Conservation (phyloP, 139 green algal species). For the Chlamydomonas asymmetrica region DNA sequence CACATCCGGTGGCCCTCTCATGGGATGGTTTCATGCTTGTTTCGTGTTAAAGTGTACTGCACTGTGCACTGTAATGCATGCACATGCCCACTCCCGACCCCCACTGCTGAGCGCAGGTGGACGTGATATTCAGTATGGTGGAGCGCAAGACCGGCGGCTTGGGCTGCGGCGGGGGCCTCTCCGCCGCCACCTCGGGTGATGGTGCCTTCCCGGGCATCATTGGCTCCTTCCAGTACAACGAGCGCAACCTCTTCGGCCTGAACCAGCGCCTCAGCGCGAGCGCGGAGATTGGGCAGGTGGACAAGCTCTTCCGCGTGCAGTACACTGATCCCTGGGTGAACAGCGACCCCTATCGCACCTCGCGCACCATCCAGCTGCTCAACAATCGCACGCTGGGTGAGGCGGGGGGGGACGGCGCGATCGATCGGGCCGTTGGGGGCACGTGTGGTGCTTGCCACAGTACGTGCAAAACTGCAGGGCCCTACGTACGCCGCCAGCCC, state of each 20-base stretch:
- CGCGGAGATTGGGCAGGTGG: constrained; percentile 79
- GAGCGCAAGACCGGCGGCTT: constrained; percentile 91
- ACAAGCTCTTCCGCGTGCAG: constrained; percentile 87
- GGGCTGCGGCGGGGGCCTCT: constrained; percentile 81
- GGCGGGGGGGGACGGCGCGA: too few relatives aligned
- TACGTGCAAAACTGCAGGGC: too few relatives aligned
- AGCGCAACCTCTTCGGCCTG: constrained; percentile 89
- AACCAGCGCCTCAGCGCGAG: constrained; percentile 85
- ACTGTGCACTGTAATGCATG: too few relatives aligned
- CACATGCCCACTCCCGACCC: too few relatives aligned
- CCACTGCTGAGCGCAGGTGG: constrained; percentile 57
- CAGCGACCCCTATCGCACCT: constrained; percentile 86
- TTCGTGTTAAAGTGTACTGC: too few relatives aligned
- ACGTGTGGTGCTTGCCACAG: too few relatives aligned
- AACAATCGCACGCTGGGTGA: constrained; percentile 34
- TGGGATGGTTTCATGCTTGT: too few relatives aligned
- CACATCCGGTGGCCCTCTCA: too few relatives aligned
- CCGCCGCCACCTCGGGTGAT: constrained; percentile 51
- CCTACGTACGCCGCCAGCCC: too few relatives aligned
- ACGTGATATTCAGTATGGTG: constrained; percentile 83
- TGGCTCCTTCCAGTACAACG: constrained; percentile 82
- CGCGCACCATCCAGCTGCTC: constrained; percentile 68
- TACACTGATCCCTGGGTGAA: constrained; percentile 93
- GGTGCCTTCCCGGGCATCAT: constrained; percentile 82
- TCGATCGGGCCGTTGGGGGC: too few relatives aligned